phyloP scores from a whole-genome alignment of 306 rosid genomes.

The Canavalia ensiformis region DNA sequence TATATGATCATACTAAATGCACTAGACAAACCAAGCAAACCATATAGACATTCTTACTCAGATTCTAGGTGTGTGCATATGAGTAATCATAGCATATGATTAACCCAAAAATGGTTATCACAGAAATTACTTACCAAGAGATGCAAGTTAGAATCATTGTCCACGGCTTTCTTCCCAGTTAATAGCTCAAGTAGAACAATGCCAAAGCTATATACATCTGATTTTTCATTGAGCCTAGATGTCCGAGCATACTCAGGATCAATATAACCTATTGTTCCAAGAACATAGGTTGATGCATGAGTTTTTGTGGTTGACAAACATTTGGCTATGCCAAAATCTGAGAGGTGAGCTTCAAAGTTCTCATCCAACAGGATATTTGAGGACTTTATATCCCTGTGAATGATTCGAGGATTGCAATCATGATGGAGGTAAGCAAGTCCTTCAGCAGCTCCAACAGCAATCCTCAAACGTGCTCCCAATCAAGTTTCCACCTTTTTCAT shows the following conservation, averaged over 20 bases:
- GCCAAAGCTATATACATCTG: slow-evolving; percentile 33
- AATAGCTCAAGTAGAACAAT: slow-evolving; percentile 30
- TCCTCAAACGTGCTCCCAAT: slow-evolving; percentile 35
- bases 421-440: slow-evolving; percentile 39
- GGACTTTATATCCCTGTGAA: slow-evolving; percentile 25
- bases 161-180: slow-evolving; percentile 33
- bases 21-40: background rate
- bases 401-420: slow-evolving; percentile 27
- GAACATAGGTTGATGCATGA: slow-evolving; percentile 9
- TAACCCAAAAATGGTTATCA: background rate
- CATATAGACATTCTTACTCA: background rate
- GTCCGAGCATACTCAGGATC: slow-evolving; percentile 34
- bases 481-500: slow-evolving; percentile 33
- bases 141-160: slow-evolving; percentile 21
- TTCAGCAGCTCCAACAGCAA: slow-evolving; percentile 32
- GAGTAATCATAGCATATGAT: background rate
- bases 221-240: slow-evolving; percentile 36
- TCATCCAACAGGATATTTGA: slow-evolving; percentile 29
- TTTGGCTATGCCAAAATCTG: slow-evolving; percentile 36
- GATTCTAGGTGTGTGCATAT: background rate
- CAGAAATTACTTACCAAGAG: background rate
- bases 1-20: background rate
- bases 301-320: slow-evolving; percentile 24
- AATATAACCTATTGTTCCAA: slow-evolving; percentile 31
- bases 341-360: slow-evolving; percentile 29